Evolutionary conservation across 2,329 filamentous ascomycete genomes (phyloP), one percentile per base, ranked within the genome.

Genomic region (Leptoxyphium fumago): DNA sequence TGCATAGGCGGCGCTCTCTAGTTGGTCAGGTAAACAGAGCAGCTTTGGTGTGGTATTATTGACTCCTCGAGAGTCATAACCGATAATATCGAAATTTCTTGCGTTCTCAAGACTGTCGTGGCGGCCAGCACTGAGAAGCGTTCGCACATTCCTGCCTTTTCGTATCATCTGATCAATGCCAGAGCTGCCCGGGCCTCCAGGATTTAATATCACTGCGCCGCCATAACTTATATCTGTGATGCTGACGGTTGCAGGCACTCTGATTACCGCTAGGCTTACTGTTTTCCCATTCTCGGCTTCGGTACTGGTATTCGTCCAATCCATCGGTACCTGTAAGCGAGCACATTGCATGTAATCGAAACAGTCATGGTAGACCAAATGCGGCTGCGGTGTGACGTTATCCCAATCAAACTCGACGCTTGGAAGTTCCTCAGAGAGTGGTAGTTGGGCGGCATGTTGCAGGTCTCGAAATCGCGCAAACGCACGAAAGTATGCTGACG

Each of bases 181-280:
- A 9, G 64, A 64, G 10, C 61, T 64, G 15, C 68, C 68, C 2
- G 68, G 69, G 1, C 69, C 68, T 36, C 55, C 65, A 2, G 70
- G 69, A 46, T 73, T 73, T 6, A 70, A 57, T 5, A 73, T 42
- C 21, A 73, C 60, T 1, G 68, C 61, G 2, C 70, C 68, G 2
- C 67, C 67, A 49, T 70, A 69, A 6, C 60, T 59, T 13, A 62
- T 52, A 52, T 72, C 67, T 3, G 62, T 56, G 10, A 61, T 53
- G 0, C 55, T 46, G 2, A 66, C 55, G 15, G 55, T 64, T 8
- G 69, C 69, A 1, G 69, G 64, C 5, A 70, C 55, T 39, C 64
- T 67, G 21, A 64, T 59, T 3, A 73, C 48, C 5, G 69, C 69
- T 14, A 73, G 46, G 4, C 60, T 59, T 10, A 69, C 60, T 15